Base-by-base conservation (phyloP, 257 asterid genomes). In the Gentiana straminea region DNA sequence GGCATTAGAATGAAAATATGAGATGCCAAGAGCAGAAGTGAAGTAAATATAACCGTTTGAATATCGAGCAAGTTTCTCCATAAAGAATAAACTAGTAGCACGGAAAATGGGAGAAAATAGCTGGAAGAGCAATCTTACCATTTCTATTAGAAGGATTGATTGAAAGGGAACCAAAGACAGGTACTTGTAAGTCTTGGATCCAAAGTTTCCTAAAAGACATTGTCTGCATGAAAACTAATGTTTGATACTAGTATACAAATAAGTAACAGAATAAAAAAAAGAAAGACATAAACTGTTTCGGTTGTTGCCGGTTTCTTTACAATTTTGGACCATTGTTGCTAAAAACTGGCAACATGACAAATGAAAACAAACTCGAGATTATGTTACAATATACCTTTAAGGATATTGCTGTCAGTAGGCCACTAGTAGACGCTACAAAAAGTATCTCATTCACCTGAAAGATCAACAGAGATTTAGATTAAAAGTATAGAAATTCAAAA, bases 371-470 rank as follows among this genome's bases (percentile, higher is more conserved):
- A 33, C 33, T 35, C n/a, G 24, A 15, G 35, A 57, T 41, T 66
- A 11, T 67, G 57, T 59, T 59, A 33, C 13, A 39, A 64, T 68
- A 82, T 68, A 82, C 97, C 94, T 85, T 70, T 44, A 84, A 36
- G 49, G 73, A 77, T 75, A 84, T 54, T 67, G 95, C 94, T 57
- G 83, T 79, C 68, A 90, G 72, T 71, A 71, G 86, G 57, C 98
- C 98, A 77, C 81, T 67, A 46, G 98, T 90, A 64, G 98, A 74
- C 71, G 95, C 95, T 73, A 82, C 96, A 70, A 69, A 90, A 63
- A 90, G 94, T 63, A 58, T 86, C 57, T 69, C 89, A 66, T 72
- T 85, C 71, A 74, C 70, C 97, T 88, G 61, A 62, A 43, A 68
- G 55, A 60, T 46, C 74, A 59, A n/a, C 8, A 45, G 46, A 50